phyloP scores from a whole-genome alignment of 176 grass and related monocot genomes.

The Aegilops sharonensis region DNA sequence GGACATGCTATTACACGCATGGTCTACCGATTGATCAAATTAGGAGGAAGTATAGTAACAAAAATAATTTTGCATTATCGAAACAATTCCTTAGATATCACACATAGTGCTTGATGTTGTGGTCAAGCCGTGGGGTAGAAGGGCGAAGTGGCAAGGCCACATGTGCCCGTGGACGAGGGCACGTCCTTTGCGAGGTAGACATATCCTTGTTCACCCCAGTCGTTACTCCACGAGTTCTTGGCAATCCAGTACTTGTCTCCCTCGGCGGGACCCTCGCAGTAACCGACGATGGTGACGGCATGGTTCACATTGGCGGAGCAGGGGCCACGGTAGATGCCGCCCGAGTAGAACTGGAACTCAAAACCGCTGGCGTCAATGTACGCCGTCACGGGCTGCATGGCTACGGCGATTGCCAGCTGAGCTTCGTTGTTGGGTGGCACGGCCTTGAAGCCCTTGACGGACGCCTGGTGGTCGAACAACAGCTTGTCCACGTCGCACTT shows the following conservation, averaged over 20 bases:
- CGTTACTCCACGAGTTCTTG: constrained; percentile 52
- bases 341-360: constrained; percentile 40
- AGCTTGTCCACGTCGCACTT: constrained; percentile 20
- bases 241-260: constrained; percentile 42
- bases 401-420: constrained; percentile 33
- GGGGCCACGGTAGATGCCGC: constrained; percentile 37
- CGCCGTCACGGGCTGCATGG: constrained; percentile 41
- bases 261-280: constrained; percentile 23
- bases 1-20: not conserved
- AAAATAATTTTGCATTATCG: not conserved
- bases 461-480: not conserved
- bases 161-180: constrained; percentile 3
- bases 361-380: constrained; percentile 17
- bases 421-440: constrained; percentile 25
- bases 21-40: not conserved
- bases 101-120: too few species aligned
- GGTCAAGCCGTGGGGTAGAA: constrained; percentile 45
- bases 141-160: constrained; percentile 25
- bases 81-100: not conserved
- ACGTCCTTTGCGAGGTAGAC: constrained; percentile 43
- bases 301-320: constrained; percentile 34
- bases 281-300: constrained; percentile 41
- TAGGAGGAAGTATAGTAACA: not conserved
- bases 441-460: not conserved
- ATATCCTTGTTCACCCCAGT: constrained; percentile 45